Conservation (phyloP, 179 eudicot genomes). For the Spinacia oleracea region DNA sequence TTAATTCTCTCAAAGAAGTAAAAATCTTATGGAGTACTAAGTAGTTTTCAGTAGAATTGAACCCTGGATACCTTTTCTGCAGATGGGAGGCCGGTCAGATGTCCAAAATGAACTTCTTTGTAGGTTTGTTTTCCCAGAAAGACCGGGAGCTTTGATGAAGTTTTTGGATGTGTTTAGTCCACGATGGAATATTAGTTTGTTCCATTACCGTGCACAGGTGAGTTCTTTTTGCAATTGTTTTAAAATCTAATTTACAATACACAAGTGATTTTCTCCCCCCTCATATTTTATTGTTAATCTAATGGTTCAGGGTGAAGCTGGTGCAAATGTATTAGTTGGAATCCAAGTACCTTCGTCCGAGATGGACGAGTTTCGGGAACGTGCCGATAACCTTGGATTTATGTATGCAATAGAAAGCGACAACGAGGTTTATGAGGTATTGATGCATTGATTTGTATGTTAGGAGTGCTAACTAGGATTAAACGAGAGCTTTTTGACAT, state of each 20-base stretch:
- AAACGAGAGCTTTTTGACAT: neutral
- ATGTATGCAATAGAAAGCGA: slow-evolving; percentile 52
- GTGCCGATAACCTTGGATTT: slow-evolving; percentile 72
- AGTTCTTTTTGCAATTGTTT: slow-evolving; percentile 11
- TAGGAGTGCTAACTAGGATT: neutral
- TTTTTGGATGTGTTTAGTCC: slow-evolving; percentile 89
- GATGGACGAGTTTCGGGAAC: slow-evolving; percentile 52
- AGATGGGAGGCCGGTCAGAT: slow-evolving; percentile 86
- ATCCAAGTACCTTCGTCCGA: slow-evolving; percentile 69
- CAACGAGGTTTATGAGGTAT: slow-evolving; percentile 61
- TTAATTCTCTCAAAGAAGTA: neutral
- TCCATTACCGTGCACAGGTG: slow-evolving; percentile 95
- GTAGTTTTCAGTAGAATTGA: neutral
- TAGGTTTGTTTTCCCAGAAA: slow-evolving; percentile 86
- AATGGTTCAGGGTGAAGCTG: slow-evolving; percentile 71
- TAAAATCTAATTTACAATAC: neutral
- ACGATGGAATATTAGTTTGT: slow-evolving; percentile 91
- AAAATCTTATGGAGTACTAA: neutral
- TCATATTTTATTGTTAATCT: neutral
- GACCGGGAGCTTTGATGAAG: slow-evolving; percentile 88
- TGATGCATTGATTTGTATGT: slow-evolving; percentile 52
- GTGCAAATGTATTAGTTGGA: slow-evolving; percentile 93
- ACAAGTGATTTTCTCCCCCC: neutral
- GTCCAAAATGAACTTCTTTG: slow-evolving; percentile 80
- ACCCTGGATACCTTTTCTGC: slow-evolving; percentile 15